Conservation (phyloP, 2,329 filamentous ascomycete genomes). For the Epichloe aotearoae region DNA sequence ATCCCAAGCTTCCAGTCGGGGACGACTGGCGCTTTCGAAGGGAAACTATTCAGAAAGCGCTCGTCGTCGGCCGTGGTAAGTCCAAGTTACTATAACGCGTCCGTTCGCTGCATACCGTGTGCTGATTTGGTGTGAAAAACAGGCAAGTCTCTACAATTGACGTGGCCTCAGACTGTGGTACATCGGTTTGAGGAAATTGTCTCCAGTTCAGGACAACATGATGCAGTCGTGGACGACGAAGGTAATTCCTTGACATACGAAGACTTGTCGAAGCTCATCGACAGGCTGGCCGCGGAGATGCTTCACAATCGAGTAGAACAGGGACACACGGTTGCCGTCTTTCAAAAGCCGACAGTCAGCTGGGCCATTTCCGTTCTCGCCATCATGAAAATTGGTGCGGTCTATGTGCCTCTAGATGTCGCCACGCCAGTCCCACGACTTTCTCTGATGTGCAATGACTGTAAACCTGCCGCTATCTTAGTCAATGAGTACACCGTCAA, state of each 20-base stretch:
- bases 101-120: no score
- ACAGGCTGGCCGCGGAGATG: neutral
- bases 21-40: no score
- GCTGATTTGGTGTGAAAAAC: neutral
- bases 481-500: neutral
- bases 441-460: neutral
- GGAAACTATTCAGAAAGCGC: neutral
- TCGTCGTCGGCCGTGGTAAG: neutral
- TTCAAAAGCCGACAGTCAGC: conserved; percentile 23
- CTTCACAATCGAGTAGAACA: neutral
- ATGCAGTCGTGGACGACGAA: neutral
- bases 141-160: neutral
- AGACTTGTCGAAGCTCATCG: neutral
- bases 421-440: neutral
- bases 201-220: neutral
- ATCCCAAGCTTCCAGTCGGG: neutral
- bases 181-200: neutral
- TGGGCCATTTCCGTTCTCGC: conserved; percentile 26
- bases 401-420: conserved; percentile 29
- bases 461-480: neutral
- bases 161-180: neutral
- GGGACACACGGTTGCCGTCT: conserved; percentile 8
- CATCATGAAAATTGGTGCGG: conserved; percentile 23
- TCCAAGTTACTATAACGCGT: no score
- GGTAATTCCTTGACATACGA: neutral